phyloP scores from a whole-genome alignment of 2,329 filamentous ascomycete species.

The Exophiala alcalophila region DNA sequence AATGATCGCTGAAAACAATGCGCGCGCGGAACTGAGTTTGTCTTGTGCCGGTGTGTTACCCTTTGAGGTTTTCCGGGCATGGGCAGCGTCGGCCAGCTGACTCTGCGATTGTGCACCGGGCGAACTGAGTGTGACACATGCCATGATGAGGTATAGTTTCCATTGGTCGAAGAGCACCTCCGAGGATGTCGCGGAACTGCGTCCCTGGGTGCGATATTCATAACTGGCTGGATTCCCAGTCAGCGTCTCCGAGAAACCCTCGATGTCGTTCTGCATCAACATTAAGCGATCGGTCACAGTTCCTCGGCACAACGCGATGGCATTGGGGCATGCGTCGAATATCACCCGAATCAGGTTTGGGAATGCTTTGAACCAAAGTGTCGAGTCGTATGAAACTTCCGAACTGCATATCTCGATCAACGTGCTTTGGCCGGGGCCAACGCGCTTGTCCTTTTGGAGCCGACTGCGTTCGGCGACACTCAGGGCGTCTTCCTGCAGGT shows the following conservation, averaged over 20 bases:
- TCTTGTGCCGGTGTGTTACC: constrained; percentile 52
- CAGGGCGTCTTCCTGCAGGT: constrained; percentile 86
- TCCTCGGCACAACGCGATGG: constrained; percentile 84
- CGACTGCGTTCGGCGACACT: constrained; percentile 90
- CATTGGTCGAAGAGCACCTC: constrained; percentile 93
- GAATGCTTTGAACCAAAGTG: constrained; percentile 96
- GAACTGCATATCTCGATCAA: constrained; percentile 93
- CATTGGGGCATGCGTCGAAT: constrained; percentile 86
- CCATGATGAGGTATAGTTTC: constrained; percentile 96
- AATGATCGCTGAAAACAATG: constrained; percentile 87
- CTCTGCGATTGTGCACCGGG: constrained; percentile 63
- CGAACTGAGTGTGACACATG: constrained; percentile 89
- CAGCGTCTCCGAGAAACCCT: constrained; percentile 70
- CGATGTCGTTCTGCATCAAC: constrained; percentile 87
- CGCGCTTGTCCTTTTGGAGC: constrained; percentile 83
- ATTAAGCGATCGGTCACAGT: constrained; percentile 87
- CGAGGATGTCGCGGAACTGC: constrained; percentile 65
- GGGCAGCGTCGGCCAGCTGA: constrained; percentile 64
- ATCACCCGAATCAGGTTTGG: constrained; percentile 89
- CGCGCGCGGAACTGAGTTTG: constrained; percentile 82
- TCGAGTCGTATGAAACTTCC: constrained; percentile 90
- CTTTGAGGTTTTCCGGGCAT: constrained; percentile 77
- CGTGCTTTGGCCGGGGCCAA: constrained; percentile 77
- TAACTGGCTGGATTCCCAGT: constrained; percentile 39
- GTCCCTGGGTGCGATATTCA: constrained; percentile 45